Conservation (phyloP, 768 basidiomycete species). For the Strobilomyces dryophilus region DNA sequence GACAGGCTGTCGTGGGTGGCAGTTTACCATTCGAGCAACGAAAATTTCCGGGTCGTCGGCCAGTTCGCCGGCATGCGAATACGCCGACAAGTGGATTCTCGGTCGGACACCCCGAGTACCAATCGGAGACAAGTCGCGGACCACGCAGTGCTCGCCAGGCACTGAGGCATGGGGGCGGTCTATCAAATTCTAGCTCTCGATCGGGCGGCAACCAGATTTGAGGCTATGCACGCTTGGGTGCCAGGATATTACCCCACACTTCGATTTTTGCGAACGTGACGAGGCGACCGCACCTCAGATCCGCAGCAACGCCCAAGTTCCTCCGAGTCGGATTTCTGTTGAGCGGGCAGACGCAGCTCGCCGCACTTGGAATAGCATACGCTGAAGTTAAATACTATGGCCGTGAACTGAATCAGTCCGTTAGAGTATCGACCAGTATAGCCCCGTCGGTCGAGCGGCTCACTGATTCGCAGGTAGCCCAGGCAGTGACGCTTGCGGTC, state of each 20-base stretch:
- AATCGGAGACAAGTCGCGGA: slow-evolving; percentile 52
- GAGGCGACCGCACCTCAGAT: slow-evolving; percentile 19
- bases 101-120: slow-evolving; percentile 55
- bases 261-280: slow-evolving; percentile 6
- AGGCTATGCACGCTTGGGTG: neutral
- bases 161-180: neutral
- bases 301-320: slow-evolving; percentile 9
- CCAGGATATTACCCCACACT: slow-evolving; percentile 19
- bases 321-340: neutral
- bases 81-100: no score
- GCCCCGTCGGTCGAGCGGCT: no score
- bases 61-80: no score
- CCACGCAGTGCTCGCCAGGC: neutral
- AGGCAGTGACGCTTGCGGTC: neutral
- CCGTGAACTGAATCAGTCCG: neutral
- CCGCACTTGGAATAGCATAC: neutral
- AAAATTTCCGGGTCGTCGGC: no score
- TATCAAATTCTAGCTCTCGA: neutral
- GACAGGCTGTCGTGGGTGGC: neutral
- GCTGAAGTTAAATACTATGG: no score
- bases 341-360: slow-evolving; percentile 5
- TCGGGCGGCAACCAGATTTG: neutral
- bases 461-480: no score
- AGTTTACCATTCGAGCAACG: neutral
- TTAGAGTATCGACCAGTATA: neutral